A percentile compares a stretch with the other conserved stretches of the same genome.
These are phyloP conservation scores for Tetracentron sinense DNA, from an alignment of 164 flowering plant genomes.

Conservation along the genomic window DNA sequence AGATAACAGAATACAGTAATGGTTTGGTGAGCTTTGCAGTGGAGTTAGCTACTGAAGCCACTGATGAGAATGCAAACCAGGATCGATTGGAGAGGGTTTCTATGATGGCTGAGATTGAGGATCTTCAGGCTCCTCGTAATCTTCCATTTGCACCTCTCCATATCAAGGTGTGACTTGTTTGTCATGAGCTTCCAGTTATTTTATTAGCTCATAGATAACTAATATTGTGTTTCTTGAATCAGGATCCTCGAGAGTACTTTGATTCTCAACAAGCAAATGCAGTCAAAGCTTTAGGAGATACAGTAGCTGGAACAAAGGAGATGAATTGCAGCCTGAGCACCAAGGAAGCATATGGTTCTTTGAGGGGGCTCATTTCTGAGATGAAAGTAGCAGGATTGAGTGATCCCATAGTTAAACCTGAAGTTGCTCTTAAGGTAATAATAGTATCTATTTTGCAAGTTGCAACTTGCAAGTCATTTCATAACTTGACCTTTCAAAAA, in stretches of 20 bases:
- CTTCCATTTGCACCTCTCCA: conserved; percentile 81
- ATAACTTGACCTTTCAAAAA: too few relatives aligned
- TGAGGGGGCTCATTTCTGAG: conserved; percentile 54
- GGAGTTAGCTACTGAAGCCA: conserved; percentile 45
- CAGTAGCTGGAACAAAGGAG: conserved; percentile 35
- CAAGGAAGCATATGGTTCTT: conserved; percentile 58
- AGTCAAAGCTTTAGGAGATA: conserved; percentile 56
- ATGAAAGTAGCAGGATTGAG: conserved; percentile 52
- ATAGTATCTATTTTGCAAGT: too few relatives aligned
- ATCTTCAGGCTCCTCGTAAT: conserved; percentile 70
- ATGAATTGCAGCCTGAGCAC: conserved; percentile 45
- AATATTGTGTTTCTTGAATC: conserved; percentile 16
- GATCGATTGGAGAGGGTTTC: conserved; percentile 46
- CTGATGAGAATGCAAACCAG: conserved; percentile 39
- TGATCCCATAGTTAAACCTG: conserved; percentile 63
- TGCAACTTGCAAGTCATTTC: neutral
- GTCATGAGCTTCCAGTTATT: conserved; percentile 6
- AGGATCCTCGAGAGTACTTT: conserved; percentile 98
- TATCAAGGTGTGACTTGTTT: conserved; percentile 60
- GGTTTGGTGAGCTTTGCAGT: conserved; percentile 29
- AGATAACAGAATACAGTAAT: neutral
- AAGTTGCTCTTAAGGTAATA: conserved; percentile 67
- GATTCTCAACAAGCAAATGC: conserved; percentile 96
- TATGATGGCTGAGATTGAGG: conserved; percentile 78
- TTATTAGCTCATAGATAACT: neutral